Percentiles rank a stretch among this genome's conserved stretches.
Evolutionary conservation across 2,329 filamentous ascomycete genomes (phyloP).

Genomic region (Aspergillus terreus): DNA sequence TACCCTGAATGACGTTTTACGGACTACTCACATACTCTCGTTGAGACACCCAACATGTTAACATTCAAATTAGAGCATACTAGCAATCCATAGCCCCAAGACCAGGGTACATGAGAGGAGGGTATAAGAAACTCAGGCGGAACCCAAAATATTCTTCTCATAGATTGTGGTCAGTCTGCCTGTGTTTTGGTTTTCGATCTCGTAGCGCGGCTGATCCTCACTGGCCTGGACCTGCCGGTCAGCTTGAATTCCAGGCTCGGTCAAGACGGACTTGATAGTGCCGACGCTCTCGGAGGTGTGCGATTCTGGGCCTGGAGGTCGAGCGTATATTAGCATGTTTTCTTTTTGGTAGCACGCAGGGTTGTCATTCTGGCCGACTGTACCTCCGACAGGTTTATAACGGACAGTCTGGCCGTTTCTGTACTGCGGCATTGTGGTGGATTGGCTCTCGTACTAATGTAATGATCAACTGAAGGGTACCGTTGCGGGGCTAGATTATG

Average conservation of each 20-base stretch:
- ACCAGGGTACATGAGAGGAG: too few relatives aligned
- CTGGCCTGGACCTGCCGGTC: neutral
- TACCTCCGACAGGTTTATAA: slow-evolving; percentile 1
- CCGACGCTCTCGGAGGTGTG: neutral
- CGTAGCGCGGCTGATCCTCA: neutral
- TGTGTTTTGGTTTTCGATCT: neutral
- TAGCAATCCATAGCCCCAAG: too few relatives aligned
- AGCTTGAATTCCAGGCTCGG: neutral
- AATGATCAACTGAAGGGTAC: too few relatives aligned
- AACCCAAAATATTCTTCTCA: neutral
- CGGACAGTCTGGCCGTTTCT: neutral
- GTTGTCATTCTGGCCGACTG: too few relatives aligned
- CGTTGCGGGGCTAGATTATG: too few relatives aligned
- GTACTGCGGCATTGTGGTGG: neutral
- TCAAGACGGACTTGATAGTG: neutral
- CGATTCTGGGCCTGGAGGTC: neutral
- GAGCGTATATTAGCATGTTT: too few relatives aligned
- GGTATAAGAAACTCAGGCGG: neutral
- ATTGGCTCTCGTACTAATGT: too few relatives aligned
- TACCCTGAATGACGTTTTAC: too few relatives aligned
- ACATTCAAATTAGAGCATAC: too few relatives aligned
- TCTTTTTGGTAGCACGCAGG: too few relatives aligned
- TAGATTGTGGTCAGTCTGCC: neutral
- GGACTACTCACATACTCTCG: too few relatives aligned
- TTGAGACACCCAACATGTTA: too few relatives aligned